A percentile compares a stretch with the other conserved stretches of the same genome.
Conservation (phyloP, 2,329 filamentous ascomycete species). For the Thyridium curvatum region DNA sequence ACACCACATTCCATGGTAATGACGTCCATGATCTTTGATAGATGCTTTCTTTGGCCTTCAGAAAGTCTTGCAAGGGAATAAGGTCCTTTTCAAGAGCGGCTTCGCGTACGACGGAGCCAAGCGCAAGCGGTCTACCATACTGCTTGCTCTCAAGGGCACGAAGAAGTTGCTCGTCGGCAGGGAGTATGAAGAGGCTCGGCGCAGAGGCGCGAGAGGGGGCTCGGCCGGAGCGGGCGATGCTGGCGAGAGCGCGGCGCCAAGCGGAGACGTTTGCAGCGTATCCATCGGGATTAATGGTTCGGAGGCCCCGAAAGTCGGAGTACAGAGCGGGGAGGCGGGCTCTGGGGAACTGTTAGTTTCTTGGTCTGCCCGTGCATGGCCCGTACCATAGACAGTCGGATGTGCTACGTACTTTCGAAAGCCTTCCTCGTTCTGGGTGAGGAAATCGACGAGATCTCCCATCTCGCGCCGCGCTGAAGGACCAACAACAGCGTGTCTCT, state of each 20-base stretch:
- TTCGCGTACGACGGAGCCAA: constrained; percentile 73
- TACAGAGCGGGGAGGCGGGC: constrained; percentile 17
- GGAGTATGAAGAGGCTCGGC: constrained; percentile 44
- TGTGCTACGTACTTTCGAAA: constrained; percentile 10
- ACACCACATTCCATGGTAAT: constrained; percentile 62
- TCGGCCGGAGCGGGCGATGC: constrained; percentile 21
- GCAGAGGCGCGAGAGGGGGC: constrained; percentile 18
- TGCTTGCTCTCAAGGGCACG: constrained; percentile 68
- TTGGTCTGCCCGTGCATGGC: background rate
- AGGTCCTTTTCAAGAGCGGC: constrained; percentile 64
- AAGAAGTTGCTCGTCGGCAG: constrained; percentile 57
- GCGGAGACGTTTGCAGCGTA: constrained; percentile 24
- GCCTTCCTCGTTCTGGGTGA: constrained; percentile 10
- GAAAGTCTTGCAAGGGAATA: constrained; percentile 65
- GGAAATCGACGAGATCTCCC: constrained; percentile 10
- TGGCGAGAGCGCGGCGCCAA: constrained; percentile 24
- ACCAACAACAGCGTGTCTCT: no score
- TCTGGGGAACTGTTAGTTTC: constrained; percentile 8
- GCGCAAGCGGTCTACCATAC: constrained; percentile 73
- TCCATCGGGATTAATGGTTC: constrained; percentile 15
- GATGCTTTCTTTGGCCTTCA: constrained; percentile 59
- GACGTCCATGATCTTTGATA: constrained; percentile 65
- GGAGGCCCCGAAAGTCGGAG: constrained; percentile 18
- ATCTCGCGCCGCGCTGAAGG: background rate
- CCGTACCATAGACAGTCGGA: background rate